Base-by-base conservation (phyloP, 2,329 filamentous ascomycete genomes). In the Arthrinium phaeospermum region DNA sequence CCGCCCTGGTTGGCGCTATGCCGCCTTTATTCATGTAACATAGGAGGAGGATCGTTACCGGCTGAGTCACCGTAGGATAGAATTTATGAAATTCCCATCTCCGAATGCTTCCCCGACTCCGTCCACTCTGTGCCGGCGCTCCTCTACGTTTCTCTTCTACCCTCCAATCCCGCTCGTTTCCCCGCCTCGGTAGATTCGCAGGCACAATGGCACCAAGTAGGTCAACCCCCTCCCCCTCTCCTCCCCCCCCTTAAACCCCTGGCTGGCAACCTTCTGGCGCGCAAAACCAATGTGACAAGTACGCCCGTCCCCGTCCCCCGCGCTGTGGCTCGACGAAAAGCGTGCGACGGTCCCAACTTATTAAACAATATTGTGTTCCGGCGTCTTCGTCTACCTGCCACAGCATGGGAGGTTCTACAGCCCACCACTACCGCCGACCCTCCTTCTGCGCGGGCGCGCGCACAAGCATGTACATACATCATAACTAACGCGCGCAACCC, bases 191-290 rank as follows among this genome's bases (percentile, higher is more conserved):
- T 53, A 74, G 75, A 73, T 74, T 74, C 72, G 71, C 73, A 70
- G 75, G 71, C 74, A 79, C 73, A 72, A 81, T 81, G 80, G 79
- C 79, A 72, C 75, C 79, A 47, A 75, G 79, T 81, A 79, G 51
- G 79, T 68, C 47, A 46, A n/a, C 46, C 46, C 46, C 46, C 8
- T n/a, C 34, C 53, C 45, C 46, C 49, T n/a, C 24, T 67, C 61
- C n/a, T n/a, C 27, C 41, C 24, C 69, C 47, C 34, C 37, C 61
- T 44, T 30, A 19, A 24, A 27, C n/a, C 37, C 64, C n/a, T 19
- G 24, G 24, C 4, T 4, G n/a, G 61, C 34, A 67, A 67, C 22
- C 2, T 46, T 46, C 30, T 27, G 34, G n/a, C 53, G 57, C 34
- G 34, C 46, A 49, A 49, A 13, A 41, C 19, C 22, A 12, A 5